Evolutionary conservation across 78 protist genomes (phyloP), one percentile per base, ranked within the genome.

Genomic region (Dictyostelium firmibasis): DNA sequence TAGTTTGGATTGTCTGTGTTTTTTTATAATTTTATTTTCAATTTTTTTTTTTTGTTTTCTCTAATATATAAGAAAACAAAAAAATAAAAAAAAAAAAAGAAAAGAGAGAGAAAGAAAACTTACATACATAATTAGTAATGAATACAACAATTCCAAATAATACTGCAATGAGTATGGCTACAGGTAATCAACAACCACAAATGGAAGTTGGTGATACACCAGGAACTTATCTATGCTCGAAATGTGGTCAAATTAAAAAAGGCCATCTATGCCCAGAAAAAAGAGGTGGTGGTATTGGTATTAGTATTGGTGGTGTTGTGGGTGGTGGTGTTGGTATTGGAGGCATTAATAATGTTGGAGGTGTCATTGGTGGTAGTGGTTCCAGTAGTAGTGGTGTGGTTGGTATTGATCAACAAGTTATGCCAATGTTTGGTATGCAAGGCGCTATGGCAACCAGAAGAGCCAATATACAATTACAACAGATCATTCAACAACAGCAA

Each of bases 221-320:
- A 25, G 91, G 91, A 27, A 85, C 91, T 29, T 85, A 85, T 44
- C 50, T 50, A 43, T 89, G 94, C 27, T 81, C 87, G 9, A 89
- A 89, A 81, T 89, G 94, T 67, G 94, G 94, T 20, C 78, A 89
- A 47, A n/a, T 78, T 27, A 89, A 89, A 47, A 89, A 81, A 57
- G 94, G 94, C 18, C 94, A 89, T 43, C 69, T 77, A 27, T 89
- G 94, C 33, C 81, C 93, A 23, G 93, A 36, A 14, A 78, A 78
- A 9, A 33, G 41, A 23, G 31, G n/a, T n/a, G 33, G 29, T 14
- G 23, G 53, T 23, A 6, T 23, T 38, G 2, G 14, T 16, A 14
- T 38, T 3, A 20, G 23, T 16, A 14, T 38, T 3, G 7, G 23
- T 31, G 50, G 31, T 36, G 33, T 72, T 3, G 81, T 1, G n/a